Conservation (phyloP, 805 yeast species). For the Metschnikowia koreensis region DNA sequence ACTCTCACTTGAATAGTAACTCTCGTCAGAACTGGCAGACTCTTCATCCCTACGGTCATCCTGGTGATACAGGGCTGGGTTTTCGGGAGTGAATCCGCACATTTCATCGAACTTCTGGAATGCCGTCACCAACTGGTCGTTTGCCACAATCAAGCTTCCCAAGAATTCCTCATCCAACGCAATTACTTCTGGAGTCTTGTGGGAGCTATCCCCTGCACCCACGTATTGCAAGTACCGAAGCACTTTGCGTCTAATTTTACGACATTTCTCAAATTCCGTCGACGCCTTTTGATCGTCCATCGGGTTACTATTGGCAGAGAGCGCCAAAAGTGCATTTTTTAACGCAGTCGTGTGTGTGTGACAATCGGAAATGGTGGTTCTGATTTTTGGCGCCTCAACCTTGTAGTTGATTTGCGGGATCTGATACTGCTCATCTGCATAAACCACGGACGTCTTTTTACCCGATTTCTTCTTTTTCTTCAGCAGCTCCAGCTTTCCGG, state of each 20-base stretch:
- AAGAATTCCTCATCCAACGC: constrained; percentile 70
- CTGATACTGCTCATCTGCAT: constrained; percentile 50
- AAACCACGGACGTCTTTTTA: constrained; percentile 18
- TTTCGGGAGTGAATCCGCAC: constrained; percentile 42
- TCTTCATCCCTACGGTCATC: constrained; percentile 23
- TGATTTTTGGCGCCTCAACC: constrained; percentile 72
- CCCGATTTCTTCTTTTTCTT: constrained; percentile 3
- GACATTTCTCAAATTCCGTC: constrained; percentile 70
- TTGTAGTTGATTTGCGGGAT: constrained; percentile 69
- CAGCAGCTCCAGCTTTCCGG: constrained; percentile 6
- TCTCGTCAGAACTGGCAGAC: constrained; percentile 26
- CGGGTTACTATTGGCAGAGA: constrained; percentile 52
- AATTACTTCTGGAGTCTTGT: constrained; percentile 26
- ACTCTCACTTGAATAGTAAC: constrained; percentile 42
- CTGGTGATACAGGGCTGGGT: constrained; percentile 29
- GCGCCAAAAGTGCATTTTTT: constrained; percentile 44
- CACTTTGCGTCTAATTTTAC: constrained; percentile 72
- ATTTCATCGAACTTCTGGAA: constrained; percentile 64
- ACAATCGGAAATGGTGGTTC: constrained; percentile 67
- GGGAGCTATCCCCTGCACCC: constrained; percentile 45
- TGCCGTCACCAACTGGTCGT: constrained; percentile 81
- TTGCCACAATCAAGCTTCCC: constrained; percentile 85
- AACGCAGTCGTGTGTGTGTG: constrained; percentile 71
- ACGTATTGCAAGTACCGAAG: constrained; percentile 80
- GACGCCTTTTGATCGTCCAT: constrained; percentile 61